Conservation (phyloP, 805 yeast genomes). For the Sugiyamaella lignohabitans region DNA sequence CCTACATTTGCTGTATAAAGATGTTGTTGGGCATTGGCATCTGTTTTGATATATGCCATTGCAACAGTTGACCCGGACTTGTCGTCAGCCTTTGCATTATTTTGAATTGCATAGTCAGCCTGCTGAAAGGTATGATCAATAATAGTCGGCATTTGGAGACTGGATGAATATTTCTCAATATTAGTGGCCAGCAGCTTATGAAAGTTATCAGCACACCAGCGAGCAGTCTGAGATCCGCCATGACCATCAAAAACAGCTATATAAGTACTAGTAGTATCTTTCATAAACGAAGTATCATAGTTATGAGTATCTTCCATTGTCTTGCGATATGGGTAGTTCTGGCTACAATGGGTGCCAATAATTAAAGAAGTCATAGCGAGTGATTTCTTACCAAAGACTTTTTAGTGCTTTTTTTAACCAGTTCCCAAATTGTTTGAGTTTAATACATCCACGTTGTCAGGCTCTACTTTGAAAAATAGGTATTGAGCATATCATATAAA, state of each 20-base stretch:
- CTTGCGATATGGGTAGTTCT: slow-evolving; percentile 3
- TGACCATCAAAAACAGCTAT: slow-evolving; percentile 98
- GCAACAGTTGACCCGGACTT: slow-evolving; percentile 93
- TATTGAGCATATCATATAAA: no score
- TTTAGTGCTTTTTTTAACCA: no score
- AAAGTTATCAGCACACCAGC: slow-evolving; percentile 87
- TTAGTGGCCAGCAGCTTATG: slow-evolving; percentile 49
- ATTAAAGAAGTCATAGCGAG: no score
- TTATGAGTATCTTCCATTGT: slow-evolving; percentile 97
- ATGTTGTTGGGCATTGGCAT: slow-evolving; percentile 38
- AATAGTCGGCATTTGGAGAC: slow-evolving; percentile 6
- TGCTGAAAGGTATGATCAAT: slow-evolving; percentile 63
- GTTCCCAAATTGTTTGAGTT: no score
- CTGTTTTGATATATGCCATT: slow-evolving; percentile 74
- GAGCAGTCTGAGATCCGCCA: slow-evolving; percentile 86
- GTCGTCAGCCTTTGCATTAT: slow-evolving; percentile 48
- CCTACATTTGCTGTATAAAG: slow-evolving; percentile 94
- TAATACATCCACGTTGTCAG: no score
- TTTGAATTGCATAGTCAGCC: slow-evolving; percentile 61
- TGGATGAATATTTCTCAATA: slow-evolving; percentile 33
- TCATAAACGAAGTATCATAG: slow-evolving; percentile 84
- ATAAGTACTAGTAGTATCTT: slow-evolving; percentile 73
- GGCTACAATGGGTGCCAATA: background rate
- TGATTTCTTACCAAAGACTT: no score
- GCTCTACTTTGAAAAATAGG: no score